These are phyloP conservation scores for Centella asiatica DNA, from an alignment of 129 eudicot species.

Conservation along the genomic window DNA sequence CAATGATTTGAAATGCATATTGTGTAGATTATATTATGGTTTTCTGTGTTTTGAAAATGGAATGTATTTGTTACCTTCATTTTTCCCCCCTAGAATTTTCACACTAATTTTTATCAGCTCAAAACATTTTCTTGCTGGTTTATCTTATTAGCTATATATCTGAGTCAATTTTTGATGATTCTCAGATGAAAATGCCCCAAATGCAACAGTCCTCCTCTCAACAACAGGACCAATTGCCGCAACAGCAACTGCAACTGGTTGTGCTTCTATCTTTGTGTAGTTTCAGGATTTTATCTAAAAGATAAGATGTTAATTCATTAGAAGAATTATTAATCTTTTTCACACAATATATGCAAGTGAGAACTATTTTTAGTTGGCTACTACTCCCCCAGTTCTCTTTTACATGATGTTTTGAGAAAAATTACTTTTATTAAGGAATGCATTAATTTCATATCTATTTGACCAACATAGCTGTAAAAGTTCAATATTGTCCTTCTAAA, in stretches of 20 bases:
- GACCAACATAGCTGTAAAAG: too few species aligned
- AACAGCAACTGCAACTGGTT: slow-evolving; percentile 83
- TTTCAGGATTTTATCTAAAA: neutral
- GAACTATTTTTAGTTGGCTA: too few species aligned
- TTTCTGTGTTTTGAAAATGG: neutral
- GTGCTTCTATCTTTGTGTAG: slow-evolving; percentile 1
- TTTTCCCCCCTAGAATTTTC: neutral
- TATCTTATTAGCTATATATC: neutral
- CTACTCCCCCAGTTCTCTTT: too few species aligned
- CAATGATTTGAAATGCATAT: too few species aligned
- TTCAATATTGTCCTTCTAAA: too few species aligned
- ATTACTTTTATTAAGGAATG: too few species aligned
- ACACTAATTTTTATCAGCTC: neutral
- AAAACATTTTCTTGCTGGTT: neutral
- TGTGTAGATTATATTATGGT: neutral
- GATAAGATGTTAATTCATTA: neutral
- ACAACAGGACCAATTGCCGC: slow-evolving; percentile 82
- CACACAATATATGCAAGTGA: too few species aligned
- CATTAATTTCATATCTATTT: too few species aligned
- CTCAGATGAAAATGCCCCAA: slow-evolving; percentile 81
- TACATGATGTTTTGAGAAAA: too few species aligned
- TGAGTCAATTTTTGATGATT: slow-evolving; percentile 5
- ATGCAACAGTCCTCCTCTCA: slow-evolving; percentile 83
- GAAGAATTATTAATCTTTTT: neutral
- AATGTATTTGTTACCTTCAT: neutral